phyloP scores from a whole-genome alignment of 352 stramenopile genomes.

The Lagenidium giganteum region DNA sequence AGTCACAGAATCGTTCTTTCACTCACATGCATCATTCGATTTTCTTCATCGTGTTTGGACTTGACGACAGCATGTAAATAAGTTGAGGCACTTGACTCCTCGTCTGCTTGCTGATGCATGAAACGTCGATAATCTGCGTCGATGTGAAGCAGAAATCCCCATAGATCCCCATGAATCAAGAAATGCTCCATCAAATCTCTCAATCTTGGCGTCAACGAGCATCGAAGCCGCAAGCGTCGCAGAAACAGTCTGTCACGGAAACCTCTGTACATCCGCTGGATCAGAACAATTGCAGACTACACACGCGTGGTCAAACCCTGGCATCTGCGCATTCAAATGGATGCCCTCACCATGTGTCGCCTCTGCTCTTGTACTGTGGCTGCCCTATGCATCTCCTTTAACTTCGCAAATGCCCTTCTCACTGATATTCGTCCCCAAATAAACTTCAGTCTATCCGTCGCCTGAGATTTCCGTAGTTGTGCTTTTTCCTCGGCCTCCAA shows the following conservation, averaged over 20 bases:
- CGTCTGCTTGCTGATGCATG: constrained; percentile 28
- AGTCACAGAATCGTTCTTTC: neutral
- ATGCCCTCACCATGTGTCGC: constrained; percentile 14
- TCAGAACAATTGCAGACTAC: constrained; percentile 21
- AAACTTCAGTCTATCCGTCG: constrained; percentile 7
- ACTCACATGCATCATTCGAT: constrained; percentile 51
- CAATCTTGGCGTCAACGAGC: constrained; percentile 34
- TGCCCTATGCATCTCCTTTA: constrained; percentile 21
- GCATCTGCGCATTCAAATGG: neutral
- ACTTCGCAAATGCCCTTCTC: constrained; percentile 24
- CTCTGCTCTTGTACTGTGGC: constrained; percentile 18
- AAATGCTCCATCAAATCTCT: constrained; percentile 37
- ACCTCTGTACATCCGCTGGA: constrained; percentile 49
- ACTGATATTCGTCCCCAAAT: constrained; percentile 13
- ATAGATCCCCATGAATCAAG: constrained; percentile 48
- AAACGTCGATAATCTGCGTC: constrained; percentile 57
- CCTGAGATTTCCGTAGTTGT: constrained; percentile 3
- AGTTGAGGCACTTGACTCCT: constrained; percentile 38
- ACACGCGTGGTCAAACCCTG: neutral
- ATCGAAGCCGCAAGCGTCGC: constrained; percentile 31
- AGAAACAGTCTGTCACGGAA: constrained; percentile 37
- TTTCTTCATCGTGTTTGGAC: constrained; percentile 38
- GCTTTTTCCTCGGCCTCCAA: constrained; percentile 2
- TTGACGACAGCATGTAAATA: constrained; percentile 45
- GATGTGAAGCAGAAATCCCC: constrained; percentile 49